A percentile compares a stretch with the other conserved stretches of the same genome.
These are phyloP conservation scores for Aspergillus quadricinctus DNA, from an alignment of 2,329 filamentous ascomycete species.

Conservation along the genomic window DNA sequence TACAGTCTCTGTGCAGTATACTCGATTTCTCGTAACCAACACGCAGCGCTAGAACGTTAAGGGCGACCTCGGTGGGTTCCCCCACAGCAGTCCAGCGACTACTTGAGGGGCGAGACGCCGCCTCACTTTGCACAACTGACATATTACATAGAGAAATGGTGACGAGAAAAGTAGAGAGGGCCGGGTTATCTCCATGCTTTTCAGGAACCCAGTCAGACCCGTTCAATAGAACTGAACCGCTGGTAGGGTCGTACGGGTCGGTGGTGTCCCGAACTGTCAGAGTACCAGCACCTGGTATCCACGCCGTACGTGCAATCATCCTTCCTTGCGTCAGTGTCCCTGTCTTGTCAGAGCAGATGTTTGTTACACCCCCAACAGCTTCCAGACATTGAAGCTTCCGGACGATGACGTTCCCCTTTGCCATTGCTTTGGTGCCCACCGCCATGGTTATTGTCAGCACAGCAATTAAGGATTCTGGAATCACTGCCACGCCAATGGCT, in stretches of 20 bases:
- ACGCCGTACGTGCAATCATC: slow-evolving; percentile 58
- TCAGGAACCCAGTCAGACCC: slow-evolving; percentile 26
- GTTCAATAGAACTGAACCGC: slow-evolving; percentile 43
- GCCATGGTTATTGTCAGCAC: slow-evolving; percentile 60
- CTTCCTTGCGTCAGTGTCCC: slow-evolving; percentile 53
- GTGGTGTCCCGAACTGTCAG: slow-evolving; percentile 51
- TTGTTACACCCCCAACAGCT: slow-evolving; percentile 54
- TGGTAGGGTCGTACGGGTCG: slow-evolving; percentile 53
- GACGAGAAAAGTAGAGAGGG: slow-evolving; percentile 49
- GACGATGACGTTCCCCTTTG: slow-evolving; percentile 50
- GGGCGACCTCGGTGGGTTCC: slow-evolving; percentile 64
- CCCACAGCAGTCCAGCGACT: slow-evolving; percentile 54
- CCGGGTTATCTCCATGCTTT: slow-evolving; percentile 22
- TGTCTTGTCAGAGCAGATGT: slow-evolving; percentile 57
- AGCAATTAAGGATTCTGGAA: slow-evolving; percentile 60
- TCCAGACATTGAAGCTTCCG: slow-evolving; percentile 53
- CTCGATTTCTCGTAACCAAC: slow-evolving; percentile 50
- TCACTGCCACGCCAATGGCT: slow-evolving; percentile 56
- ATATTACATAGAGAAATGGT: slow-evolving; percentile 55
- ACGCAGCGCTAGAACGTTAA: slow-evolving; percentile 61
- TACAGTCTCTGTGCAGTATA: slow-evolving; percentile 30
- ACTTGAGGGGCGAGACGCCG: neutral
- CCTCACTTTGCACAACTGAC: slow-evolving; percentile 45
- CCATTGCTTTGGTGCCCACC: slow-evolving; percentile 53
- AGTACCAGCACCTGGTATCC: slow-evolving; percentile 51